These are phyloP conservation scores for Polymyxa betae DNA, from an alignment of 208 protist genomes.

Conservation along the genomic window DNA sequence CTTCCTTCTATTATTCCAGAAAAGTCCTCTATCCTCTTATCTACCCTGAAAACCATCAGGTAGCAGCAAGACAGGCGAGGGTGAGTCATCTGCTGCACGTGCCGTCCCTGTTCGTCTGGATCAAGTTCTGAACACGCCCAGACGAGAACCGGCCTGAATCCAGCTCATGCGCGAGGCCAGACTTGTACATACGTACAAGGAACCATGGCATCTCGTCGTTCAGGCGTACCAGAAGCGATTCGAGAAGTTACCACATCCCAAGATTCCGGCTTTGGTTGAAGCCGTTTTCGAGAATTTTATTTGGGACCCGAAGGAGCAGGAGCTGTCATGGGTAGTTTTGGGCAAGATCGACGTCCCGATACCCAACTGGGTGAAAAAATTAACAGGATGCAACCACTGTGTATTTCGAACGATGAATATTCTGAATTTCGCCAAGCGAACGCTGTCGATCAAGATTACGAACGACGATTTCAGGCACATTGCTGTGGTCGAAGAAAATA, in stretches of 20 bases:
- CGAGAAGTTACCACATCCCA: neutral
- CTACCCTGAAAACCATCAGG: too few relatives aligned
- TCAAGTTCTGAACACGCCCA: too few relatives aligned
- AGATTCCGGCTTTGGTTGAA: constrained; percentile 8
- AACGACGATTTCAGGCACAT: constrained; percentile 45
- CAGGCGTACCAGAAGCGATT: constrained; percentile 38
- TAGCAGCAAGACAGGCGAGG: too few relatives aligned
- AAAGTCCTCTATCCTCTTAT: too few relatives aligned
- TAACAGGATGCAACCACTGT: constrained; percentile 20
- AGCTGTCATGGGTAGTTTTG: constrained; percentile 25
- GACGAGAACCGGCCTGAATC: neutral
- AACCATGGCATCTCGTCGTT: constrained; percentile 20
- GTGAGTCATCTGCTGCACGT: too few relatives aligned
- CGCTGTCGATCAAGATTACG: constrained; percentile 22
- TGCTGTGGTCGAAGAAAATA: constrained; percentile 47
- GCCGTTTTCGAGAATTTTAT: neutral
- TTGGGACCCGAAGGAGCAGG: neutral
- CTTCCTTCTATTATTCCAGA: too few relatives aligned
- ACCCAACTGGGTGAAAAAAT: neutral
- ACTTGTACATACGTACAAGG: constrained; percentile 45
- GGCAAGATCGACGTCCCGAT: constrained; percentile 16
- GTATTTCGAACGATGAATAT: constrained; percentile 33
- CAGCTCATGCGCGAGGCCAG: neutral
- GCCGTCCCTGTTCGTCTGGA: too few relatives aligned
- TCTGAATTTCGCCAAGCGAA: neutral